Percentiles rank a stretch among this genome's conserved stretches.
These are phyloP conservation scores for Cyberlindnera subsufficiens DNA, from an alignment of 805 yeast genomes.

Conservation along the genomic window DNA sequence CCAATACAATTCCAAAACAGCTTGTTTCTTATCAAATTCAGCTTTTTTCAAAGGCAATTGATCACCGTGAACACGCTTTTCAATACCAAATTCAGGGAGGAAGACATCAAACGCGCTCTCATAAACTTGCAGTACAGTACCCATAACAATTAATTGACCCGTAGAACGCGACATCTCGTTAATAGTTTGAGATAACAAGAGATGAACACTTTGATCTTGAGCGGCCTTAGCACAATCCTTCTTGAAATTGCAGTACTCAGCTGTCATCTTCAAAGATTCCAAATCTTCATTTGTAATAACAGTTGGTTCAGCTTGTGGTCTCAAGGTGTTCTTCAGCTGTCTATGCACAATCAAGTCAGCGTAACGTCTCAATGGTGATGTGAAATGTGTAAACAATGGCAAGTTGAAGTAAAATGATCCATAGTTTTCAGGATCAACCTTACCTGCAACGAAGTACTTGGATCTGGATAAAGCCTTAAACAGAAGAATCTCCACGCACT, in stretches of 20 bases:
- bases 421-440: constrained; percentile 69
- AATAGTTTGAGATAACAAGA: constrained; percentile 76
- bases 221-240: constrained; percentile 91
- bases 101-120: constrained; percentile 94
- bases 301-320: neutral
- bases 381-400: constrained; percentile 88
- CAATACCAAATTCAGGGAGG: constrained; percentile 90
- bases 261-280: constrained; percentile 70
- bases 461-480: constrained; percentile 82
- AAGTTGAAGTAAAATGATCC: constrained; percentile 78
- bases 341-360: constrained; percentile 91
- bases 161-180: constrained; percentile 64
- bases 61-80: constrained; percentile 95
- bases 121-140: constrained; percentile 85
- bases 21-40: constrained; percentile 69
- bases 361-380: constrained; percentile 87
- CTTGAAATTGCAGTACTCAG: constrained; percentile 93
- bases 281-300: constrained; percentile 36
- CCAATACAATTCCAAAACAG: constrained; percentile 83
- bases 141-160: constrained; percentile 81
- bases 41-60: constrained; percentile 90
- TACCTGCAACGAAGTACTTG: constrained; percentile 84
- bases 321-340: constrained; percentile 68
- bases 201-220: constrained; percentile 91
- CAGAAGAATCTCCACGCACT: constrained; percentile 72